Evolutionary conservation across 305 asterid genomes (phyloP), one percentile per base, ranked within the genome.

Genomic region (Caryopteris hybrid): DNA sequence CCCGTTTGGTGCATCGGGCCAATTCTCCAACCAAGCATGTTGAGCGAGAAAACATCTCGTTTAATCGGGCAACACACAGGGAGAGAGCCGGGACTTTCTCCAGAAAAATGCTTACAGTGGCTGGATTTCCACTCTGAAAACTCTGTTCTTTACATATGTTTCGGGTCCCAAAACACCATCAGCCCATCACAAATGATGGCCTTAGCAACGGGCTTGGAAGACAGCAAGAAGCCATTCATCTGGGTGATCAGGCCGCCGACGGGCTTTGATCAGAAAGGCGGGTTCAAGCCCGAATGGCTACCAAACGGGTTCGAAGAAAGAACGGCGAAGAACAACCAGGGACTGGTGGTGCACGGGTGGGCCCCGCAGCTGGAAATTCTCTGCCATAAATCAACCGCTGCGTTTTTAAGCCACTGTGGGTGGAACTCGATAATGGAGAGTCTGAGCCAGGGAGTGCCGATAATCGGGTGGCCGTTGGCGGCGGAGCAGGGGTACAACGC

Each of bases 381-480:
- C 16, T 74, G 95, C 78, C 97, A 93, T 41, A 52, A 22, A 50
- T 79, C 99, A 6, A 81, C 84, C 0, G 95, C 79, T 0, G 99
- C 89, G 10, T 93, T 93, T 36, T 20, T 92, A 64, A 92, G 88
- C 12, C 98, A 92, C 67, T 92, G 96, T 34, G 98, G 98, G 0
- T 92, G 98, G 98, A 92, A 92, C 54, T 89, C 98, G 11, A 68
- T 55, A 43, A 51, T 80, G 90, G 98, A 92, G 78, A 83, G 95
- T 57, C 67, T 91, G 74, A 91, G 97, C 75, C 95, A 86, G 61
- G 97, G 99, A 0, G 91, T 93, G 74, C 89, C 96, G 51, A 74
- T 93, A 1, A 88, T 93, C 11, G 95, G 97, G 69, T 93, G 97
- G 99, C 96, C 99, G 16, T 53, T 89, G 76, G 96, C 97, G 39